phyloP scores from a whole-genome alignment of 2,329 filamentous ascomycete species.

The Hypocreales sp. region DNA sequence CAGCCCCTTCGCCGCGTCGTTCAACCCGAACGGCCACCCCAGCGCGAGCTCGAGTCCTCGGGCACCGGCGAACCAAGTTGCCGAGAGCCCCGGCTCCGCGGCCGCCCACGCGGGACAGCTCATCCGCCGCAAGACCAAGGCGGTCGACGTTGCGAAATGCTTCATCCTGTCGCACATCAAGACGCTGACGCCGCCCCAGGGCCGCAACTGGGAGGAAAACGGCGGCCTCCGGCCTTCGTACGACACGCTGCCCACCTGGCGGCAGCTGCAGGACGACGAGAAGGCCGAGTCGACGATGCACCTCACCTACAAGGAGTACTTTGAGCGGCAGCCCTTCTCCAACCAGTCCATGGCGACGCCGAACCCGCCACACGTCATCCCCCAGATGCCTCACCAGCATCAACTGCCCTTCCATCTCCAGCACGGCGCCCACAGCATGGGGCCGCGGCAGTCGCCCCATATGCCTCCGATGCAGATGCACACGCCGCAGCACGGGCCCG shows the following conservation, averaged over 20 bases:
- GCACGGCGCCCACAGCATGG: slow-evolving; percentile 52
- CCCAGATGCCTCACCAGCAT: slow-evolving; percentile 66
- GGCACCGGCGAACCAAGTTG: slow-evolving; percentile 37
- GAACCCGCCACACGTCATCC: slow-evolving; percentile 51
- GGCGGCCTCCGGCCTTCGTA: slow-evolving; percentile 74
- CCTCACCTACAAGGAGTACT: slow-evolving; percentile 60
- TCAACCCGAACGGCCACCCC: slow-evolving; percentile 55
- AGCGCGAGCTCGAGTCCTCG: slow-evolving; percentile 60
- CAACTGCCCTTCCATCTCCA: slow-evolving; percentile 75
- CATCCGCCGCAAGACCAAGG: slow-evolving; percentile 56
- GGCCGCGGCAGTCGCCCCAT: slow-evolving; percentile 55
- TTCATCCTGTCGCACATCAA: slow-evolving; percentile 37
- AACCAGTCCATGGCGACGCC: slow-evolving; percentile 48
- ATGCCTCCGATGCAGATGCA: slow-evolving; percentile 69
- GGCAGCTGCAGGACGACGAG: slow-evolving; percentile 54
- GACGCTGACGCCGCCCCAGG: slow-evolving; percentile 33
- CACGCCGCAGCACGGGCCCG: slow-evolving; percentile 53
- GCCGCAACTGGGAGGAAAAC: slow-evolving; percentile 55
- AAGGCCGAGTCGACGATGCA: slow-evolving; percentile 49
- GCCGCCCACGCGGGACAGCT: slow-evolving; percentile 23
- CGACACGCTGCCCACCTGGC: slow-evolving; percentile 77
- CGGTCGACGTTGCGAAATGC: slow-evolving; percentile 57
- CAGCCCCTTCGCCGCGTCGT: slow-evolving; percentile 63
- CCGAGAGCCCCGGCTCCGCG: slow-evolving; percentile 14
- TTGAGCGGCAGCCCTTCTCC: slow-evolving; percentile 50